Conservation (phyloP, 805 yeast species). For the Wickerhamiella spandovensis region DNA sequence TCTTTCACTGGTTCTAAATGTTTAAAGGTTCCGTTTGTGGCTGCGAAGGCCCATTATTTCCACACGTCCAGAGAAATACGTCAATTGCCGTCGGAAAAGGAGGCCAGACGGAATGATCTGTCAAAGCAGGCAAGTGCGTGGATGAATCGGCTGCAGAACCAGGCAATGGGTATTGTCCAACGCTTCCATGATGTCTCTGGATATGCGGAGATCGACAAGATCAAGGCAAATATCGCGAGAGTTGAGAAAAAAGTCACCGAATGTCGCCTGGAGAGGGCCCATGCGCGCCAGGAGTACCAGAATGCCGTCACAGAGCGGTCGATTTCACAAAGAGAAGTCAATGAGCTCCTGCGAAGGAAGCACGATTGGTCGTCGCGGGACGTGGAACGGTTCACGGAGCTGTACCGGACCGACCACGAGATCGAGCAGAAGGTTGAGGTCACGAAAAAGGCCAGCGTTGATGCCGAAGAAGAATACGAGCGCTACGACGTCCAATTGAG, state of each 20-base stretch:
- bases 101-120: neutral
- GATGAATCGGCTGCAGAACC: constrained; percentile 24
- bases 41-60: neutral
- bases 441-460: constrained; percentile 38
- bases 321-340: constrained; percentile 67
- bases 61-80: neutral
- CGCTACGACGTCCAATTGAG: constrained; percentile 55
- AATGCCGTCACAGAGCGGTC: constrained; percentile 32
- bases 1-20: too few species aligned
- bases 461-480: constrained; percentile 42
- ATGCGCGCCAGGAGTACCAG: constrained; percentile 26
- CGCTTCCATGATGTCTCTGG: constrained; percentile 88
- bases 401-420: constrained; percentile 70
- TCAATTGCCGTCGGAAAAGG: constrained; percentile 2
- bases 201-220: constrained; percentile 60
- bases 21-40: neutral
- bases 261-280: constrained; percentile 32
- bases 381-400: constrained; percentile 66
- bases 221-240: constrained; percentile 47
- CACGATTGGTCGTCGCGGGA: constrained; percentile 69
- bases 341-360: constrained; percentile 75
- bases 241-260: constrained; percentile 39
- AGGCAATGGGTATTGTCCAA: constrained; percentile 28
- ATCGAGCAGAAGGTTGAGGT: constrained; percentile 48
- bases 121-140: neutral